A percentile compares a stretch with the other conserved stretches of the same genome.
Evolutionary conservation across 345 rosid genomes (phyloP).

Genomic region (Heritiera fomes): DNA sequence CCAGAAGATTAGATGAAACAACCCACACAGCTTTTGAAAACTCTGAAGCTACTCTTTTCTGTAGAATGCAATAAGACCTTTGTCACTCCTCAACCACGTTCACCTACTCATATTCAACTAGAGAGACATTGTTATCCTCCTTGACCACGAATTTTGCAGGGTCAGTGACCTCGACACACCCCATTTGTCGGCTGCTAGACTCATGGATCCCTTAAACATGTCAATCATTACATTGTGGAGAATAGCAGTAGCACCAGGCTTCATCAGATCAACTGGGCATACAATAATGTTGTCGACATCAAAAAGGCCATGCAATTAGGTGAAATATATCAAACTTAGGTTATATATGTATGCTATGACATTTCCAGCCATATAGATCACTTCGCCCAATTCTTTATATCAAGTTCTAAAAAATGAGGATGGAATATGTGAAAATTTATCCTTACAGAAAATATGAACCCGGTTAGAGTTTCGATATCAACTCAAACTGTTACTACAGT

Average conservation of each 20-base stretch:
- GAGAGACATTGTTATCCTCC: slow-evolving; percentile 32
- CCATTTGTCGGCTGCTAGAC: slow-evolving; percentile 43
- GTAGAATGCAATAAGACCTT: background rate
- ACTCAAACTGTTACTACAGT: background rate
- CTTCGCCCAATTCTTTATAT: background rate
- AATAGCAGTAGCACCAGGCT: slow-evolving; percentile 38
- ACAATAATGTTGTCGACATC: slow-evolving; percentile 5
- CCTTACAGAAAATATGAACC: background rate
- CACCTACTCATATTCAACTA: slow-evolving; percentile 53
- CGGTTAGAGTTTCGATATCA: background rate
- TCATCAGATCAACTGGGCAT: slow-evolving; percentile 45
- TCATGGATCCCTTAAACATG: slow-evolving; percentile 51
- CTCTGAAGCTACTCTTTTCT: background rate
- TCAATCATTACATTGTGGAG: slow-evolving; percentile 55
- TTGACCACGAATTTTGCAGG: too few relatives aligned
- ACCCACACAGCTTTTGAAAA: background rate
- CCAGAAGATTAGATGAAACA: background rate
- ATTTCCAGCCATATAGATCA: background rate
- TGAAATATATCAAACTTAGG: background rate
- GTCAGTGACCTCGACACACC: too few relatives aligned
- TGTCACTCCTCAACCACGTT: slow-evolving; percentile 32
- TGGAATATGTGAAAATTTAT: background rate
- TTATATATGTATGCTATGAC: too few relatives aligned
- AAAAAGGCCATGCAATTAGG: background rate
- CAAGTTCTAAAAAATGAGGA: background rate